Evolutionary conservation across 2,329 filamentous ascomycete species (phyloP), one percentile per base, ranked within the genome.

Genomic region (Blastomyces gilchristii): DNA sequence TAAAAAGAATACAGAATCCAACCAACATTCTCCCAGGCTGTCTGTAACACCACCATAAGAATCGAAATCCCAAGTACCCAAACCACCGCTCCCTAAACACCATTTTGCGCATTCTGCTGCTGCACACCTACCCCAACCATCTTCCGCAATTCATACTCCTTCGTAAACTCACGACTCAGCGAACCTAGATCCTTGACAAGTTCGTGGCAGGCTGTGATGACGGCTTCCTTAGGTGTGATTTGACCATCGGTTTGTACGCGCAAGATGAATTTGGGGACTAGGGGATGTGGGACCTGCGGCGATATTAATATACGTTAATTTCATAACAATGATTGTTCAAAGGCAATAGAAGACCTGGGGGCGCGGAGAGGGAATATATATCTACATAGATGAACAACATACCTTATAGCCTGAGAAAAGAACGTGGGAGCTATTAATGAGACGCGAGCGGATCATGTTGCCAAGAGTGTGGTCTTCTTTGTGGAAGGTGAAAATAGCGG

Each of bases 381-480:
- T 41, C 16, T 45, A n/a, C 43, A n/a, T 6, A 3, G 22, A 16
- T 25, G n/a, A 18, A 37, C 8, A 53, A 84, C 66, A 76, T 87
- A 89, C 85, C 77, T 95, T 95, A 82, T 99, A 99, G 14, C 89
- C 94, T 64, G 92, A 87, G 82, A 97, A 96, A 70, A 88, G 81
- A 69, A 99, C 89, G 73, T 95, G 87, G 22, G 86, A 84, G 71
- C 90, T 88, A 74, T 89, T 87, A 78, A 94, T 87, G 63, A 99
- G 87, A 71, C 93, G 90, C 71, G 90, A 87, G 58, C 88, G 85
- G 63, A 99, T 83, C 63, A 99, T 83, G 76, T 99, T 97, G 70
- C 88, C 94, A 34, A 99, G 84, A 0, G 93, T 97, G 78, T 97
- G 93, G 71, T 99, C 94, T 76, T 99, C 94, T 77, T 97, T 97